Base-by-base conservation (phyloP, 371 early-diverging fungal genomes). In the Mucor velutinosus region DNA sequence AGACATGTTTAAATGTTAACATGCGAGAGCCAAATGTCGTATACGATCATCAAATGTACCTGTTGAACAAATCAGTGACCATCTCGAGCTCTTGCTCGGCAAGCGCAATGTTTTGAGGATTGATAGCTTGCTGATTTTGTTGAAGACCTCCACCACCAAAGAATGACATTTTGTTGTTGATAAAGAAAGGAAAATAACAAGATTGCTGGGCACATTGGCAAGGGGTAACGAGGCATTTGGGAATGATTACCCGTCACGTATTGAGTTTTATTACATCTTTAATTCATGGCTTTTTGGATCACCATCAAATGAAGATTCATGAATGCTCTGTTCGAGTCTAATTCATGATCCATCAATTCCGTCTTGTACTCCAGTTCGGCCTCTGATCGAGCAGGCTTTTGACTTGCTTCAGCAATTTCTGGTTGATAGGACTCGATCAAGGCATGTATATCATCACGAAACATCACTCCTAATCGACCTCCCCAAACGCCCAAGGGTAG, bases 71-170 rank as follows among this genome's bases (percentile, higher is more conserved):
- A 64, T 93, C 93, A 15, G 92, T 89, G 33, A 92, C 87, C 89
- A 92, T 91, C 67, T 94, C 94, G 69, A 93, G 85, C 67, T 94
- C 93, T 76, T 92, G 92, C 76, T 94, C 94, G 55, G 92, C 92
- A 72, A 91, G 87, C 41, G 92, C 92, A 71, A 93, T 84, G 77
- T 92, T 88, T 77, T 90, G 88, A 70, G 87, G 87, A 73, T 90
- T 90, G 25, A 89, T 79, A 57, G 86, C 56, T 70, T 87, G 87
- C 71, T 85, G 83, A n/a, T 72, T 64, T 66, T 73, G 72, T 63
- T 53, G 61, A 55, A 51, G 59, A 62, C 43, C 64, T 58, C 74
- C 80, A 65, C 74, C 74, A 65, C 82, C 79, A 61, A 82, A 84
- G 79, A 81, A 79, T 45, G 84, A 81, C 84, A 83, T 83, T 59